These are phyloP conservation scores for Takashimella tepidaria DNA, from an alignment of 1,284 basidiomycete genomes.

Conservation along the genomic window DNA sequence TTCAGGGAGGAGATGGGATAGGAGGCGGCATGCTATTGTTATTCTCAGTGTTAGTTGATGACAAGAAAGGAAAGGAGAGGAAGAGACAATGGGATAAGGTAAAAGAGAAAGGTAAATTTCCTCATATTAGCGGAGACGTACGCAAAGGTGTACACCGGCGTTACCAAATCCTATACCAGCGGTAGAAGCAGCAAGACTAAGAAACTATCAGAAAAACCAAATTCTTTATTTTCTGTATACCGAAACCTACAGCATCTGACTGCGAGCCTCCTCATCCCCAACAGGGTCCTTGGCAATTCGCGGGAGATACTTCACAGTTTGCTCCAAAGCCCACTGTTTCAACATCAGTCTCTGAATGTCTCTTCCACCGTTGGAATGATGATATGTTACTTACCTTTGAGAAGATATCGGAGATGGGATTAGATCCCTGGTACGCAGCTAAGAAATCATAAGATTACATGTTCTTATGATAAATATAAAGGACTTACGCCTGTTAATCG, in stretches of 20 bases:
- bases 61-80: too few species aligned
- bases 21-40: slow-evolving; percentile 34
- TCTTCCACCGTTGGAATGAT: too few species aligned
- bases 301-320: slow-evolving; percentile 85
- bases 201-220: slow-evolving; percentile 13
- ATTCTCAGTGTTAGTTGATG: slow-evolving; percentile 2
- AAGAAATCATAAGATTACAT: neutral
- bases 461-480: too few species aligned
- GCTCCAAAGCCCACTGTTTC: slow-evolving; percentile 74
- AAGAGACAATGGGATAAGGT: too few species aligned
- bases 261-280: slow-evolving; percentile 73
- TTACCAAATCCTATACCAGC: slow-evolving; percentile 96
- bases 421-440: slow-evolving; percentile 86
- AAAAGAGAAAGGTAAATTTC: too few species aligned
- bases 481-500: slow-evolving; percentile 66
- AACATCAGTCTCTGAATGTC: neutral
- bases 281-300: slow-evolving; percentile 71
- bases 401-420: slow-evolving; percentile 94
- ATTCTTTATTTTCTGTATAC: slow-evolving; percentile 1
- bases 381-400: slow-evolving; percentile 54
- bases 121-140: slow-evolving; percentile 6
- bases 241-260: slow-evolving; percentile 80
- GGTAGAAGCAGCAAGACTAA: slow-evolving; percentile 49
- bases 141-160: slow-evolving; percentile 80
- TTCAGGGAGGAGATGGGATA: slow-evolving; percentile 79